Base-by-base conservation (phyloP, 2,329 filamentous ascomycete genomes). In the Basipetospora chlamydospora region DNA sequence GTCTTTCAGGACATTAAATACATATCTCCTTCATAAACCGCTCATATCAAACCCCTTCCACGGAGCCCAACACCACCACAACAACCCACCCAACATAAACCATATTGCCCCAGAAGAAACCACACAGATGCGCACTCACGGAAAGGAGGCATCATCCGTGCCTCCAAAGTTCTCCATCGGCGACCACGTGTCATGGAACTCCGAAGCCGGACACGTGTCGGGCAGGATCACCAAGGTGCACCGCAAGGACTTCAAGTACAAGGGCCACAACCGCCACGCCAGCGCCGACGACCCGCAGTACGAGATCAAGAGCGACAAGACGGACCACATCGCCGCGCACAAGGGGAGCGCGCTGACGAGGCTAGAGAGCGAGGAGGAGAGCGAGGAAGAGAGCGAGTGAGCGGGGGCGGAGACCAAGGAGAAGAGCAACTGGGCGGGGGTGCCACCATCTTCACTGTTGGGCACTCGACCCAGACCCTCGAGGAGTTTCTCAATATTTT, bases 291-390 rank as follows among this genome's bases (percentile, higher is more conserved):
- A 31, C 9, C 29, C 29, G 16, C 29, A 31, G 17, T 31, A 31
- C 29, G 29, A 31, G 17, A 31, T 31, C 29, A 31, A 20, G 29
- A 31, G 29, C 29, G 29, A 31, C 29, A 31, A 31, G 29, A 31
- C 29, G 29, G 10, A 13, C 17, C 29, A 31, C 29, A 20, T 31
- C 17, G 29, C 29, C 10, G 29, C 29, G 11, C 29, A 31, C 29
- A 31, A 31, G 17, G 29, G 29, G 6, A 21, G 29, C 29, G 29
- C 29, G 9, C 29, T 31, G 16, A 29, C 5, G 26, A 29, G 17
- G n/a, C n/a, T 29, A 13, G 12, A n/a, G 8, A 15, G 17, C 26
- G 26, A 29, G 4, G 13, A 15, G 17, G n/a, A n/a, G n/a, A n/a
- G n/a, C n/a, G n/a, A n/a, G n/a, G n/a, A n/a, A n/a, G n/a, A n/a